Conservation (phyloP, 176 grass and related monocot species). For the Musa troglodytarum region DNA sequence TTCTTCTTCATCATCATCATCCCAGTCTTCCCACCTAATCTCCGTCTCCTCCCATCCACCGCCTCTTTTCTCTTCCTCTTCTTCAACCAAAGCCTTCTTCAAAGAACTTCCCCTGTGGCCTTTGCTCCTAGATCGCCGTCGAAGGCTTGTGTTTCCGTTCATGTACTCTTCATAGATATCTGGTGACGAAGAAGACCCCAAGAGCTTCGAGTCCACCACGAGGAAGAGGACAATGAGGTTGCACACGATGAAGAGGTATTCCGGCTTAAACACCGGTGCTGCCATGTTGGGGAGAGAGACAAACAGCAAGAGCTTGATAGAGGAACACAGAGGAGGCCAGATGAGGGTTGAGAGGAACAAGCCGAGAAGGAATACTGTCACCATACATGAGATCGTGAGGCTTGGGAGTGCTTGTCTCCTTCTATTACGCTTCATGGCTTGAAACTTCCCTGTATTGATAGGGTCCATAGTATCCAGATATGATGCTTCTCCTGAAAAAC, state of each 20-base stretch:
- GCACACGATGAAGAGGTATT: neutral
- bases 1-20: neutral
- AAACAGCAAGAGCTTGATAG: neutral
- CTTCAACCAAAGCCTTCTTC: neutral
- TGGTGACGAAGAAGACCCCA: neutral
- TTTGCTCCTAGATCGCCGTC: neutral
- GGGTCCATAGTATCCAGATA: neutral
- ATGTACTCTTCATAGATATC: neutral
- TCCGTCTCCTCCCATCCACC: neutral
- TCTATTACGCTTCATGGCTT: slow-evolving; percentile 4
- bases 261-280: neutral
- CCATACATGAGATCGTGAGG: neutral
- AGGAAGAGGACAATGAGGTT: slow-evolving; percentile 12
- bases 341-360: neutral
- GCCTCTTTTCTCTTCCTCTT: neutral
- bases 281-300: neutral
- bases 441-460: slow-evolving; percentile 2
- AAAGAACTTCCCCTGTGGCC: neutral
- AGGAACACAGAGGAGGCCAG: neutral
- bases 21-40: neutral
- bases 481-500: neutral
- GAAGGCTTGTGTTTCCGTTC: neutral
- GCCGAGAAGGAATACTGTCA: neutral
- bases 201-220: neutral
- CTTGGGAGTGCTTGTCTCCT: neutral